Conservation (phyloP, 2,329 filamentous ascomycete genomes). For the Aureobasidium sp. region DNA sequence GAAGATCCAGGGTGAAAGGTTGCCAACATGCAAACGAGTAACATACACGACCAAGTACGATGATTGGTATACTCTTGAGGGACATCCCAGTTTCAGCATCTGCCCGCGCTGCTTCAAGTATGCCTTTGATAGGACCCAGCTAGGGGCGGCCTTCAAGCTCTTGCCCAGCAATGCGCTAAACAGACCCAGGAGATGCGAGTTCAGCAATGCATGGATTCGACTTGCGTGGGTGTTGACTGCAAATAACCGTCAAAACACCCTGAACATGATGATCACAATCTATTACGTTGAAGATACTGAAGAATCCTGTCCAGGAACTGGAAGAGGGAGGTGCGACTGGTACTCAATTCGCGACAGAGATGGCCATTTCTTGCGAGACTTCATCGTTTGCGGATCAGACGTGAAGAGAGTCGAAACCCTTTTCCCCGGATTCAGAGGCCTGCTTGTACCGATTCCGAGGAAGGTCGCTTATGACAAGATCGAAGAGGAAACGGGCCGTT, state of each 20-base stretch:
- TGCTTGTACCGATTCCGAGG: conserved; percentile 47
- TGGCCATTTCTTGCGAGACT: conserved; percentile 58
- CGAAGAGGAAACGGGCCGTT: conserved; percentile 31
- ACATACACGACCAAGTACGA: conserved; percentile 53
- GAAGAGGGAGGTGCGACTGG: conserved; percentile 57
- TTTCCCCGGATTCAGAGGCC: conserved; percentile 61
- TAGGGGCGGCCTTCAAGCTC: conserved; percentile 57
- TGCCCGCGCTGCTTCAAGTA: conserved; percentile 71
- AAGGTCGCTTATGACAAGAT: conserved; percentile 29
- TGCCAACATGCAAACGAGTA: conserved; percentile 63
- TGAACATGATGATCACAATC: conserved; percentile 62
- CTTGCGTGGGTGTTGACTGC: conserved; percentile 75
- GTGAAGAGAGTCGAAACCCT: conserved; percentile 62
- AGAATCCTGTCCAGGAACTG: conserved; percentile 50
- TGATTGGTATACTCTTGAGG: conserved; percentile 74
- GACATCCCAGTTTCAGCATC: conserved; percentile 64
- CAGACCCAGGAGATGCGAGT: conserved; percentile 57
- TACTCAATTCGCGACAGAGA: conserved; percentile 64
- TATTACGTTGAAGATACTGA: conserved; percentile 51
- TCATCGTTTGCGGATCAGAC: conserved; percentile 68
- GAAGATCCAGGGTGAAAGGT: conserved; percentile 14
- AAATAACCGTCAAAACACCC: conserved; percentile 57
- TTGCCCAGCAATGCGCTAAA: conserved; percentile 41
- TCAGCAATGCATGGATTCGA: conserved; percentile 74
- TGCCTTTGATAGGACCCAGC: conserved; percentile 61